Conservation (phyloP, 2,329 filamentous ascomycete species). For the Seiridium unicorne region DNA sequence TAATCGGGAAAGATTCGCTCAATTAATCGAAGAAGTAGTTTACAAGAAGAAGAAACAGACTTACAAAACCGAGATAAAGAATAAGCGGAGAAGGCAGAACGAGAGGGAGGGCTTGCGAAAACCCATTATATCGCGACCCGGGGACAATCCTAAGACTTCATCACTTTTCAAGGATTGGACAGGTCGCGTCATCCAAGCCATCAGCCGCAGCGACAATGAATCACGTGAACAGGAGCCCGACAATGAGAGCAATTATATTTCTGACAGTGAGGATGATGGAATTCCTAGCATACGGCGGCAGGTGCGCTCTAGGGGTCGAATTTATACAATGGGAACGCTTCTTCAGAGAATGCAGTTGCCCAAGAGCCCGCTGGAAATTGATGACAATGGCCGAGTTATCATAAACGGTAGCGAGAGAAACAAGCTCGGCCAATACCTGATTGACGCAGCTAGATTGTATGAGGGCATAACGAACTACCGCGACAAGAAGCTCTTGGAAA, state of each 20-base stretch:
- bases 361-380: not conserved
- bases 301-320: not conserved
- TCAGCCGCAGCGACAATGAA: not conserved
- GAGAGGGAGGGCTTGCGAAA: not conserved
- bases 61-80: not conserved
- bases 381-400: not conserved
- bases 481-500: constrained; percentile 31
- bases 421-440: not conserved
- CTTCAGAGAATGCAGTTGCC: not conserved
- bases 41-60: not conserved
- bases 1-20: not conserved
- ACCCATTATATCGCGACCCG: not conserved
- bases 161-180: not conserved
- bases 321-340: not conserved
- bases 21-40: not conserved
- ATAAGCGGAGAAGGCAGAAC: not conserved
- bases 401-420: not conserved
- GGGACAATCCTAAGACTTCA: not conserved
- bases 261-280: too few relatives aligned
- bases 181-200: not conserved
- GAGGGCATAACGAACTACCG: constrained; percentile 34
- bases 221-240: too few relatives aligned
- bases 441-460: constrained; percentile 12
- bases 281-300: too few relatives aligned
- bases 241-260: too few relatives aligned